These are phyloP conservation scores for Fraxinus albicans DNA, from an alignment of 305 asterid genomes.

Conservation along the genomic window DNA sequence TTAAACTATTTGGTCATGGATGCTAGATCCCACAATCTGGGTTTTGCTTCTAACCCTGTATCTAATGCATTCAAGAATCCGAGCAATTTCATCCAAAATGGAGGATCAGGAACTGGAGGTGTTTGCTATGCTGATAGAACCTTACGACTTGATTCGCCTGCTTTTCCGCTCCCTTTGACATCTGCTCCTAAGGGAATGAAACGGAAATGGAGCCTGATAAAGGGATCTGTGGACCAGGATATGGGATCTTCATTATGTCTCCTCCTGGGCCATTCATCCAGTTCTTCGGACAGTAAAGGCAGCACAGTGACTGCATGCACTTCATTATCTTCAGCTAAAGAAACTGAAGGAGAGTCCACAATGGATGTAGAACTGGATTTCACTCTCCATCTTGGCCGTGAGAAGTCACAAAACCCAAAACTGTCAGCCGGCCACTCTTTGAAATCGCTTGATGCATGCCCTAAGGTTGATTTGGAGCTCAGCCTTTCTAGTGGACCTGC, in stretches of 20 bases:
- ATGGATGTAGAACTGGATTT: slow-evolving; percentile 89
- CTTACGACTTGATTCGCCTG: slow-evolving; percentile 68
- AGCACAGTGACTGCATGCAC: slow-evolving; percentile 83
- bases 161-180: slow-evolving; percentile 37
- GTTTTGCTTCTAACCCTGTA: slow-evolving; percentile 67
- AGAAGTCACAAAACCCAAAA: slow-evolving; percentile 47
- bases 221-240: slow-evolving; percentile 41
- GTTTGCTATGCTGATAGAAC: slow-evolving; percentile 66
- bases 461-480: slow-evolving; percentile 77
- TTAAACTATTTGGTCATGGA: slow-evolving; percentile 64
- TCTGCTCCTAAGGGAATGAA: slow-evolving; percentile 62
- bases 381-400: slow-evolving; percentile 75
- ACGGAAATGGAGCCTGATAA: slow-evolving; percentile 57
- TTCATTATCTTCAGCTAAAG: slow-evolving; percentile 79
- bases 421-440: slow-evolving; percentile 35
- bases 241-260: slow-evolving; percentile 53
- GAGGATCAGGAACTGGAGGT: slow-evolving; percentile 40
- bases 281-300: slow-evolving; percentile 91
- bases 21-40: slow-evolving; percentile 59
- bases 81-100: slow-evolving; percentile 52
- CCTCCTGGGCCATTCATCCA: slow-evolving; percentile 75
- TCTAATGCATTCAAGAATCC: slow-evolving; percentile 59
- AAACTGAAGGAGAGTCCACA: slow-evolving; percentile 71
- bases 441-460: slow-evolving; percentile 35
- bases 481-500: slow-evolving; percentile 69